phyloP scores from a whole-genome alignment of 148 eudicot genomes.

The Rhododendron henanense region DNA sequence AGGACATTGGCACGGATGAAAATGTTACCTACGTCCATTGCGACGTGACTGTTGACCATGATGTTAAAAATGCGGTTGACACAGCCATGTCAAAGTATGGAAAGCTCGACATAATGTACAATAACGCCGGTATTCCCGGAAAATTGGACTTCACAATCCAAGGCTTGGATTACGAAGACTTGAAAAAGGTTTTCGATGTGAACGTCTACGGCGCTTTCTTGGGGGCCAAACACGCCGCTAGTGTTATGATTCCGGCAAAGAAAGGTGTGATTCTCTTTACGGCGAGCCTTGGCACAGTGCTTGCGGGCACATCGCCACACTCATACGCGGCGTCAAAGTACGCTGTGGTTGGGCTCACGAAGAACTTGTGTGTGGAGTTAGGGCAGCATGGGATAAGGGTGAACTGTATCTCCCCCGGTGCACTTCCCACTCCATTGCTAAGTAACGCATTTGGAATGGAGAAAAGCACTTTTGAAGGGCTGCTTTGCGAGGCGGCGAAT shows the following conservation, averaged over 20 bases:
- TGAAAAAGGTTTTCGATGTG: neutral
- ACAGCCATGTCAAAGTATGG: neutral
- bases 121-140: neutral
- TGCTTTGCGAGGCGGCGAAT: neutral
- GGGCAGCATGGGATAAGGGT: slow-evolving; percentile 6
- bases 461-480: neutral
- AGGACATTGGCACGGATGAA: neutral
- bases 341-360: neutral
- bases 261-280: slow-evolving; percentile 1
- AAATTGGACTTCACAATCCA: neutral
- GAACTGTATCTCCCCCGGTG: neutral
- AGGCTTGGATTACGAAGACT: neutral
- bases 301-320: neutral
- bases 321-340: neutral
- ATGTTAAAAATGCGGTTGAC: neutral
- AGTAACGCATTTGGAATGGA: neutral
- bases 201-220: slow-evolving; percentile 2
- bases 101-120: neutral
- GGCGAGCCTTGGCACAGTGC: neutral
- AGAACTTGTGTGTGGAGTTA: neutral
- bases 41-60: neutral
- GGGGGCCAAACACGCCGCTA: neutral
- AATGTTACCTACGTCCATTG: neutral
- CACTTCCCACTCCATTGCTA: neutral
- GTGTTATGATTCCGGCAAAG: neutral